These are phyloP conservation scores for Dunaliella salina DNA, from an alignment of 163 green algal species.

Conservation along the genomic window DNA sequence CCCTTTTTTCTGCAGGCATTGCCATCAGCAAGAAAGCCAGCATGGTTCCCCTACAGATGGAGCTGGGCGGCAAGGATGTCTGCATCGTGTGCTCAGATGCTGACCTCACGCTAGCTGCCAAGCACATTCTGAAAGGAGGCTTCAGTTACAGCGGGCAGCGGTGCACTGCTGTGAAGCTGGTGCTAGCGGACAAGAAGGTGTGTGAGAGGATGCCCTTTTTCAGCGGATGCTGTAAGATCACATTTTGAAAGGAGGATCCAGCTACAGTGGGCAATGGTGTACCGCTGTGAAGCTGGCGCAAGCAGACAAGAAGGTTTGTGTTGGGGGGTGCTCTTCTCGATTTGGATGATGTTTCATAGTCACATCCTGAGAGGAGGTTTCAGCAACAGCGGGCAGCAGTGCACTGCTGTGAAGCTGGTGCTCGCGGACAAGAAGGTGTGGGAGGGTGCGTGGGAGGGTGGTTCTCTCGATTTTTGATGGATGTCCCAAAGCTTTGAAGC, in stretches of 20 bases:
- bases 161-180: constrained; percentile 93
- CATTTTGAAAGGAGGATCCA: constrained; percentile 89
- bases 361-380: constrained; percentile 90
- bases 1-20: constrained; percentile 54
- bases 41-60: constrained; percentile 85
- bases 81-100: constrained; percentile 93
- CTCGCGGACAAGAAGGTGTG: constrained; percentile 71
- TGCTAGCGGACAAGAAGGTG: constrained; percentile 66
- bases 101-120: constrained; percentile 80
- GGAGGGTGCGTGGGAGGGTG: too few species aligned
- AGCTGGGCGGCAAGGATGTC: constrained; percentile 58
- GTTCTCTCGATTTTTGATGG: too few species aligned
- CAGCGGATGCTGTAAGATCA: too few species aligned
- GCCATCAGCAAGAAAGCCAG: constrained; percentile 82
- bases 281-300: constrained; percentile 93
- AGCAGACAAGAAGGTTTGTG: constrained; percentile 48
- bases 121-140: constrained; percentile 87
- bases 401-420: constrained; percentile 93
- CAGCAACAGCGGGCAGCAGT: constrained; percentile 80
- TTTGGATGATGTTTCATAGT: too few species aligned
- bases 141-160: constrained; percentile 80
- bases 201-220: too few species aligned
- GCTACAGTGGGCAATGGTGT: constrained; percentile 83
- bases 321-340: too few species aligned
- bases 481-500: too few species aligned